These are phyloP conservation scores for Tulasnella sp. DNA, from an alignment of 768 basidiomycete species.

Conservation along the genomic window DNA sequence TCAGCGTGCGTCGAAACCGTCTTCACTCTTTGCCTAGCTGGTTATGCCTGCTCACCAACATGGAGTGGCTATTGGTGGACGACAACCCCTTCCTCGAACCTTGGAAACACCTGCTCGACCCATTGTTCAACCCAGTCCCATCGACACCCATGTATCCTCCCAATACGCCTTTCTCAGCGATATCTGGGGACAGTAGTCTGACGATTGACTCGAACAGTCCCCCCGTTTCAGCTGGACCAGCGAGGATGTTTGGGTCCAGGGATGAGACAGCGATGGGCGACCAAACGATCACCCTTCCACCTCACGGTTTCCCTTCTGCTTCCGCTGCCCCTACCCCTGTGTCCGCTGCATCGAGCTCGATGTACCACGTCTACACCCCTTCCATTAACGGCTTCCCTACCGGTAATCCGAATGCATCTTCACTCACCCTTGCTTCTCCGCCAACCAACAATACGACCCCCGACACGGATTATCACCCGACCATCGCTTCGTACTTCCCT, in stretches of 20 bases:
- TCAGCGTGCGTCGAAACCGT: conserved; percentile 80
- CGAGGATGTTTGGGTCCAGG: not conserved
- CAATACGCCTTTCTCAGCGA: conserved; percentile 9
- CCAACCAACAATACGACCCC: not conserved
- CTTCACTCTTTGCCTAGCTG: conserved; percentile 84
- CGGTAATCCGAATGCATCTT: not conserved
- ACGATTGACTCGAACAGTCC: not conserved
- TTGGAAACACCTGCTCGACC: conserved; percentile 81
- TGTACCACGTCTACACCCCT: conserved; percentile 9
- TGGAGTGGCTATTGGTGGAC: conserved; percentile 86
- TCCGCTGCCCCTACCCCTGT: not conserved
- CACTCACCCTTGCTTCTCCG: not conserved
- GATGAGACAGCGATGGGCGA: not conserved
- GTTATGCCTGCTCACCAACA: conserved; percentile 73
- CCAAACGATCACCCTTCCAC: conserved; percentile 7
- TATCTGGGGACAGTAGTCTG: conserved; percentile 1
- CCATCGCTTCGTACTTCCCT: not conserved
- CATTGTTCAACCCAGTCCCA: conserved; percentile 41
- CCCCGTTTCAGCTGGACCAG: not conserved
- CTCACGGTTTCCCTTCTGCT: not conserved
- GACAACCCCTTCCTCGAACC: conserved; percentile 92
- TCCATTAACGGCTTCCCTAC: conserved; percentile 9
- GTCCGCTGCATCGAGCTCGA: not conserved
- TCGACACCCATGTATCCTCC: conserved; percentile 20
- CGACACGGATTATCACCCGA: not conserved